These are phyloP conservation scores for Rubia occidens DNA, from an alignment of 305 asterid species.

Conservation along the genomic window DNA sequence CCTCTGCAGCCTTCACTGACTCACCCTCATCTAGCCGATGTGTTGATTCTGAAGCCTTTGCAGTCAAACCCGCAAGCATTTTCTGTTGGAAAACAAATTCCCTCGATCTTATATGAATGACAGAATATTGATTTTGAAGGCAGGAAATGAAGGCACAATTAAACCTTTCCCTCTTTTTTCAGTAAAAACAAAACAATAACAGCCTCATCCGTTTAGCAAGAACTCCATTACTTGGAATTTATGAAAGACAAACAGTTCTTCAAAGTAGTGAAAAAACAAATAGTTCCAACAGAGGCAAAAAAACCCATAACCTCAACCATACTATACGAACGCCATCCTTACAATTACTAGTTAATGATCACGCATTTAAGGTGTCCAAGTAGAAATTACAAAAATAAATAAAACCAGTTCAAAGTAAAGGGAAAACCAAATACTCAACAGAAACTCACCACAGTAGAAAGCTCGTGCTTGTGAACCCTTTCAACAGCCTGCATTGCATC, in stretches of 20 bases:
- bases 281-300: neutral
- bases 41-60: slow-evolving; percentile 27
- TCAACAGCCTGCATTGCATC: slow-evolving; percentile 17
- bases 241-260: neutral
- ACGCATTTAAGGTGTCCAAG: neutral
- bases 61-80: slow-evolving; percentile 19
- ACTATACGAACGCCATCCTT: neutral
- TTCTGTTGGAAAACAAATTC: slow-evolving; percentile 19
- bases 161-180: neutral
- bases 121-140: neutral
- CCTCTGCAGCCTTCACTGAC: slow-evolving; percentile 39
- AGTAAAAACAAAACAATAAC: neutral
- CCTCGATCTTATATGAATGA: slow-evolving; percentile 2
- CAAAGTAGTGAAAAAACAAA: neutral
- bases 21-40: slow-evolving; percentile 30
- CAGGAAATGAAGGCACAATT: neutral
- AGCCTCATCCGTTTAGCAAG: neutral
- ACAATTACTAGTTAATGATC: neutral
- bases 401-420: neutral
- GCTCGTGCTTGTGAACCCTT: slow-evolving; percentile 3
- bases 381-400: neutral
- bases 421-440: slow-evolving; percentile 6
- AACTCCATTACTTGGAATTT: neutral
- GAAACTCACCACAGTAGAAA: slow-evolving; percentile 22
- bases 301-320: no score